A percentile compares a stretch with the other conserved stretches of the same genome.
phyloP scores from a whole-genome alignment of 2,329 filamentous ascomycete species.

The Cytospora mali region DNA sequence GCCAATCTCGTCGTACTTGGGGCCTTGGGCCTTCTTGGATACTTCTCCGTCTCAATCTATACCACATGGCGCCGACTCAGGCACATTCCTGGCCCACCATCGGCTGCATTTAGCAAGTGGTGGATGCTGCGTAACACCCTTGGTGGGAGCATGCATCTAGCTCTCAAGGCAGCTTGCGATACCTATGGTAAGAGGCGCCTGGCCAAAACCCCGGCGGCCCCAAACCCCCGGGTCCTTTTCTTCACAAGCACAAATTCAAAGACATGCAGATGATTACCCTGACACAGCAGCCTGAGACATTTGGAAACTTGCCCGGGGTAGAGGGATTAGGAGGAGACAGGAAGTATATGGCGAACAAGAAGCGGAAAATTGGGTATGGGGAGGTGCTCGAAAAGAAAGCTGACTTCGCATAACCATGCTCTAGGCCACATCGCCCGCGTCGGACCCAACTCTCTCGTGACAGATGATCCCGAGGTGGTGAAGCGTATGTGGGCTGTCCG shows the following conservation, averaged over 20 bases:
- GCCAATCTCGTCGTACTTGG: conserved; percentile 20
- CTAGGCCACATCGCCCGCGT: conserved; percentile 34
- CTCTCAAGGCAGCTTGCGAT: conserved; percentile 32
- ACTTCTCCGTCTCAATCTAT: conserved; percentile 28
- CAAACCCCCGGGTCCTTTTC: conserved; percentile 12
- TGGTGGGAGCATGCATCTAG: conserved; percentile 34
- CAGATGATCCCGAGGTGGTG: conserved; percentile 34
- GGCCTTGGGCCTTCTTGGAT: conserved; percentile 27
- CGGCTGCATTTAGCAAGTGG: conserved; percentile 34
- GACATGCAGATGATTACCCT: conserved; percentile 26
- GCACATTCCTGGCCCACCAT: conserved; percentile 34
- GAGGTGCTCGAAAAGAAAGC: background rate
- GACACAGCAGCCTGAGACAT: conserved; percentile 23
- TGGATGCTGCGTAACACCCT: conserved; percentile 37
- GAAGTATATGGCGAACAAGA: background rate
- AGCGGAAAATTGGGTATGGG: background rate
- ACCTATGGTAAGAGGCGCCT: conserved; percentile 31
- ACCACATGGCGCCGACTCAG: conserved; percentile 33
- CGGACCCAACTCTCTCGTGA: conserved; percentile 35
- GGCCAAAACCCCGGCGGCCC: conserved; percentile 7
- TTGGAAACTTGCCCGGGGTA: conserved; percentile 2
- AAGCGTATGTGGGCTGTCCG: conserved; percentile 39
- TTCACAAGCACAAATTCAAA: conserved; percentile 23
- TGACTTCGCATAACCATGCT: conserved; percentile 2
- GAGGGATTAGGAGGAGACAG: background rate